Percentiles rank a stretch among this genome's conserved stretches.
phyloP scores from a whole-genome alignment of 768 basidiomycete genomes.

The Brasilioporus rufonigricans region DNA sequence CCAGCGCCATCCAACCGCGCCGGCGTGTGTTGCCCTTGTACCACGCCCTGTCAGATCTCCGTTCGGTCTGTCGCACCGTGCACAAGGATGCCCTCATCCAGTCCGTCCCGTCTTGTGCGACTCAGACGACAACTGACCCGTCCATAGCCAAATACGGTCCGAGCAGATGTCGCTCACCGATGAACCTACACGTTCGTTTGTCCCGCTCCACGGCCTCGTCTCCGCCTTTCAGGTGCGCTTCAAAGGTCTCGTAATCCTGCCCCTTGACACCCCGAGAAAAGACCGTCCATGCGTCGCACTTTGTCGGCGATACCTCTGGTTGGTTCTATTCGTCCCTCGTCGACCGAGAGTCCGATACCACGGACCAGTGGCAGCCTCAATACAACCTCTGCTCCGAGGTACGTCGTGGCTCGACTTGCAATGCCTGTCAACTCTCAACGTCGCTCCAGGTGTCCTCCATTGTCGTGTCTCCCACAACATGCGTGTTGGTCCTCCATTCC shows the following conservation, averaged over 20 bases:
- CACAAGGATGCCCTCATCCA: slow-evolving; percentile 27
- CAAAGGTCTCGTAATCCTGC: not conserved
- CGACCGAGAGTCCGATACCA: slow-evolving; percentile 4
- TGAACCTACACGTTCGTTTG: slow-evolving; percentile 22
- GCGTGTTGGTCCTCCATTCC: slow-evolving; percentile 41
- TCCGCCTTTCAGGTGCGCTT: slow-evolving; percentile 48
- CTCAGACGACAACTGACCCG: not conserved
- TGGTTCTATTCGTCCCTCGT: slow-evolving; percentile 44
- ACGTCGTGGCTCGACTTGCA: not conserved
- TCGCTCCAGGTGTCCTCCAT: slow-evolving; percentile 50
- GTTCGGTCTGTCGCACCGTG: slow-evolving; percentile 12
- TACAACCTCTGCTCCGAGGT: slow-evolving; percentile 36
- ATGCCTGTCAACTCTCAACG: not conserved
- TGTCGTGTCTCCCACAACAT: slow-evolving; percentile 41
- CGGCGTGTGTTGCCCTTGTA: not conserved
- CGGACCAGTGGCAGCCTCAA: slow-evolving; percentile 40
- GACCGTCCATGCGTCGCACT: slow-evolving; percentile 36
- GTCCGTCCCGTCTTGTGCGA: slow-evolving; percentile 11
- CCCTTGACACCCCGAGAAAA: slow-evolving; percentile 13
- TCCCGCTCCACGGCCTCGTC: slow-evolving; percentile 34
- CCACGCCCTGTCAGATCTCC: slow-evolving; percentile 14
- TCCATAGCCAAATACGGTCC: slow-evolving; percentile 39
- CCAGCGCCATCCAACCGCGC: not conserved
- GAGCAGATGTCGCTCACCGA: slow-evolving; percentile 41
- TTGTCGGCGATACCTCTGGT: slow-evolving; percentile 52